Conservation (phyloP, 257 asterid genomes). For the Ballota nigra region DNA sequence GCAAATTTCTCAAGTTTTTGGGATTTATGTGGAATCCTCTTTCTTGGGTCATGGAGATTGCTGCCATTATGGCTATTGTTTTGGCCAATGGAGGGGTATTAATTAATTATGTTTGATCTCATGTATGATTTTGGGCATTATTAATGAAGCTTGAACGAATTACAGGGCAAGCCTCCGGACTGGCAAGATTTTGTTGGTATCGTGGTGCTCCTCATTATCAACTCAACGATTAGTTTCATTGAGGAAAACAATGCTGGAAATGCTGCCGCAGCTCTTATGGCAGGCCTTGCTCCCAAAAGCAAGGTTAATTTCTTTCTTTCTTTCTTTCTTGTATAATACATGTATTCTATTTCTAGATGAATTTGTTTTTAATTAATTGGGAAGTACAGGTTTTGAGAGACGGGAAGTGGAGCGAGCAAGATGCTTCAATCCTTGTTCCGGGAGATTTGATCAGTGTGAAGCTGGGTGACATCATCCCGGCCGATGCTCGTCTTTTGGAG, state of each 20-base stretch:
- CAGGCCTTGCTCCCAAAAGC: constrained; percentile 90
- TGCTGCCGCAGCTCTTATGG: constrained; percentile 94
- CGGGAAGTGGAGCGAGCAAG: constrained; percentile 79
- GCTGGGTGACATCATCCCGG: constrained; percentile 87
- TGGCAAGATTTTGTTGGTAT: constrained; percentile 86
- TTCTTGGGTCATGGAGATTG: constrained; percentile 54
- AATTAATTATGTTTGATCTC: too few species aligned
- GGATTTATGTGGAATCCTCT: constrained; percentile 62
- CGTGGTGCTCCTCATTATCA: constrained; percentile 57
- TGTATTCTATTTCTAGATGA: neutral
- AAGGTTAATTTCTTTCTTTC: constrained; percentile 40
- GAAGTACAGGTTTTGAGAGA: constrained; percentile 67
- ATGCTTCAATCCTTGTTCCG: constrained; percentile 81
- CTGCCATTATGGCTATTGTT: constrained; percentile 56
- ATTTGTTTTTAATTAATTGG: neutral
- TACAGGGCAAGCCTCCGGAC: constrained; percentile 71
- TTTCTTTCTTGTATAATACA: neutral
- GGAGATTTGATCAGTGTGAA: constrained; percentile 91
- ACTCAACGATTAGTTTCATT: constrained; percentile 80
- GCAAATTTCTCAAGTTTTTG: constrained; percentile 46
- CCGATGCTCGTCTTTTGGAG: constrained; percentile 88
- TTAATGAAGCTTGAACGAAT: neutral
- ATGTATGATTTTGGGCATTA: too few species aligned
- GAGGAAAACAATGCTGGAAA: constrained; percentile 88
- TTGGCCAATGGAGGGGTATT: constrained; percentile 82